Percentiles rank a stretch among this genome's conserved stretches.
These are phyloP conservation scores for Aspergillus piperis DNA, from an alignment of 2,329 filamentous ascomycete genomes.

Conservation along the genomic window DNA sequence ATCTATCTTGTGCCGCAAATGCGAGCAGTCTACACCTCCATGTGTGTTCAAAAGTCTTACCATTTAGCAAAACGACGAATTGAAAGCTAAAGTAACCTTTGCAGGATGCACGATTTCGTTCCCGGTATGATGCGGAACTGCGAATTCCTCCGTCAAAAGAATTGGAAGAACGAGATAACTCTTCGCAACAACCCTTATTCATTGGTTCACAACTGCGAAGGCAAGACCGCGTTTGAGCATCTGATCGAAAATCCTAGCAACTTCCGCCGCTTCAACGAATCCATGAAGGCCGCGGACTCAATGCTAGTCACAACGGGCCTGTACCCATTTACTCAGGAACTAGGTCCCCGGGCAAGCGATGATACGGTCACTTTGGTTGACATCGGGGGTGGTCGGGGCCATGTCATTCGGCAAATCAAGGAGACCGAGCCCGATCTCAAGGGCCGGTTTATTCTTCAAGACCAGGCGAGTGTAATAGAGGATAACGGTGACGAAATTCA, in stretches of 20 bases:
- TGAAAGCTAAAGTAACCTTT: not conserved
- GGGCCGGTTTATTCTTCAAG: constrained; percentile 27
- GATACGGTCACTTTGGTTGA: constrained; percentile 24
- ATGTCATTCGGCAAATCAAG: constrained; percentile 19
- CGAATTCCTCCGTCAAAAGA: constrained; percentile 20
- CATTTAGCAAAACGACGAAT: too few relatives aligned
- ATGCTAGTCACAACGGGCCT: constrained; percentile 22
- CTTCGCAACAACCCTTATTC: constrained; percentile 22
- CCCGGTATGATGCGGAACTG: constrained; percentile 14
- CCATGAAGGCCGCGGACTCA: constrained; percentile 11
- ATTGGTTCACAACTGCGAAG: constrained; percentile 17
- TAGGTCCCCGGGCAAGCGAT: constrained; percentile 10
- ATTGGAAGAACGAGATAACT: constrained; percentile 18
- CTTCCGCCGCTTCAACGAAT: constrained; percentile 15
- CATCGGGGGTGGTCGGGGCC: constrained; percentile 24
- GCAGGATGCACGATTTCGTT: constrained; percentile 16
- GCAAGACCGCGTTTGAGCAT: constrained; percentile 22
- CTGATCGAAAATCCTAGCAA: constrained; percentile 14
- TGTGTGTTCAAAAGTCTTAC: not conserved
- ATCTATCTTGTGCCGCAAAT: constrained; percentile 19
- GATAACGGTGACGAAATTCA: constrained; percentile 13
- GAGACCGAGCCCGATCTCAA: constrained; percentile 14
- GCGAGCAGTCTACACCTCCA: constrained; percentile 12
- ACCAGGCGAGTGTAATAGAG: constrained; percentile 18
- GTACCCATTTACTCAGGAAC: constrained; percentile 20